Evolutionary conservation across 495 filamentous ascomycete species (phyloP).

Genomic region (Lophiostoma macrostomum): DNA sequence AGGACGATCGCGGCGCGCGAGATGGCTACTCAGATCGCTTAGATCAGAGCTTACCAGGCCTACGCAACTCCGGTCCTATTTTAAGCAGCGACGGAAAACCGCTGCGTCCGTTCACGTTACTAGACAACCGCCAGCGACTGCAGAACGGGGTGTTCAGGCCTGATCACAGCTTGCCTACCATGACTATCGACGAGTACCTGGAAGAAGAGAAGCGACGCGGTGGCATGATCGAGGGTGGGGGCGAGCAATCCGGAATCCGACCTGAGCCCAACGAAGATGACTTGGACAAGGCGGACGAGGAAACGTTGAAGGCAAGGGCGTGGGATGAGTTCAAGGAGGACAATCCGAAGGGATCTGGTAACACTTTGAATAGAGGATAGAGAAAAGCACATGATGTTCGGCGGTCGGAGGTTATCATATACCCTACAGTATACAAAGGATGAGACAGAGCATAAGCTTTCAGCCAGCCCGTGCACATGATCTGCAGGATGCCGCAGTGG

Average conservation of each 20-base stretch:
- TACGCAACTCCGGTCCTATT: slow-evolving; percentile 64
- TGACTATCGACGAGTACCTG: slow-evolving; percentile 96
- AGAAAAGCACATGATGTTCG: too few species aligned
- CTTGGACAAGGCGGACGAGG: slow-evolving; percentile 75
- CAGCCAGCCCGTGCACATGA: neutral
- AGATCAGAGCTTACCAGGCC: slow-evolving; percentile 55
- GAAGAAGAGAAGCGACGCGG: slow-evolving; percentile 85
- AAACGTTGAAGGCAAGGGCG: slow-evolving; percentile 86
- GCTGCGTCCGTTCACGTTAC: slow-evolving; percentile 83
- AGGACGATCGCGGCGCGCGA: slow-evolving; percentile 13
- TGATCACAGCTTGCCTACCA: slow-evolving; percentile 90
- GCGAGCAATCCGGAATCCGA: slow-evolving; percentile 66
- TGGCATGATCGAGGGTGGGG: slow-evolving; percentile 88
- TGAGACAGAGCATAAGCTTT: too few species aligned
- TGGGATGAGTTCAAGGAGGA: slow-evolving; percentile 96
- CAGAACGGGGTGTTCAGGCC: slow-evolving; percentile 82
- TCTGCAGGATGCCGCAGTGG: neutral
- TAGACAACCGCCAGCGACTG: slow-evolving; percentile 72
- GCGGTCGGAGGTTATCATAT: too few species aligned
- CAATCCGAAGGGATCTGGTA: slow-evolving; percentile 63
- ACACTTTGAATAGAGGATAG: slow-evolving; percentile 46
- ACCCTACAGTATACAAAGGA: too few species aligned
- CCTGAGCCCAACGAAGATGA: slow-evolving; percentile 86
- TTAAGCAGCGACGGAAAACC: slow-evolving; percentile 81
- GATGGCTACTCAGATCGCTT: slow-evolving; percentile 72